Conservation (phyloP, 2,329 filamentous ascomycete genomes). For the Fusarium citri region DNA sequence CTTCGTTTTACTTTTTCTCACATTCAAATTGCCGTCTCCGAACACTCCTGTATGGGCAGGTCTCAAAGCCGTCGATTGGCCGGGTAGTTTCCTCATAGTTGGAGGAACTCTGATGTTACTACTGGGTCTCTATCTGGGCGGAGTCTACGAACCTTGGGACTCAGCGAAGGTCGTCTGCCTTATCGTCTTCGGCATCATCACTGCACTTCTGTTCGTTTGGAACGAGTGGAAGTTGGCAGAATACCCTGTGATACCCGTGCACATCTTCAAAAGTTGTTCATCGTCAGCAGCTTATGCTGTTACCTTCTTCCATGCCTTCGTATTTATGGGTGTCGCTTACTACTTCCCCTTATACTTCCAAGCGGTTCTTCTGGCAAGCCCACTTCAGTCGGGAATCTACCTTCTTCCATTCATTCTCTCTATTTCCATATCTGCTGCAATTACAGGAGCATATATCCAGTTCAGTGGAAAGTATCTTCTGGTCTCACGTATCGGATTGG, state of each 20-base stretch:
- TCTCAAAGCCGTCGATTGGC: constrained; percentile 70
- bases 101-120: constrained; percentile 76
- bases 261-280: constrained; percentile 66
- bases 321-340: constrained; percentile 74
- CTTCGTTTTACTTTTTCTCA: constrained; percentile 69
- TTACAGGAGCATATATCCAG: constrained; percentile 57
- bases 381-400: constrained; percentile 70
- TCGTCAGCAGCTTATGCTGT: constrained; percentile 67
- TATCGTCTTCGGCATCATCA: constrained; percentile 67
- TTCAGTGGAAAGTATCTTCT: constrained; percentile 69
- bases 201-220: constrained; percentile 64
- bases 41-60: constrained; percentile 71
- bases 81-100: constrained; percentile 71
- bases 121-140: constrained; percentile 76
- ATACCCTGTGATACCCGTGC: constrained; percentile 76
- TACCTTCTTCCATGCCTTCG: constrained; percentile 61
- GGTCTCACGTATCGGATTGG: constrained; percentile 64
- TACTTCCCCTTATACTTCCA: constrained; percentile 82
- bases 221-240: constrained; percentile 73
- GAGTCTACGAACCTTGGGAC: constrained; percentile 70
- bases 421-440: constrained; percentile 58
- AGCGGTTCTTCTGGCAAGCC: constrained; percentile 69
- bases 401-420: constrained; percentile 70
- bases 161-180: constrained; percentile 72
- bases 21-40: constrained; percentile 75